Base-by-base conservation (phyloP, 192 early-diverging fungal species). In the Coemansia sp. region DNA sequence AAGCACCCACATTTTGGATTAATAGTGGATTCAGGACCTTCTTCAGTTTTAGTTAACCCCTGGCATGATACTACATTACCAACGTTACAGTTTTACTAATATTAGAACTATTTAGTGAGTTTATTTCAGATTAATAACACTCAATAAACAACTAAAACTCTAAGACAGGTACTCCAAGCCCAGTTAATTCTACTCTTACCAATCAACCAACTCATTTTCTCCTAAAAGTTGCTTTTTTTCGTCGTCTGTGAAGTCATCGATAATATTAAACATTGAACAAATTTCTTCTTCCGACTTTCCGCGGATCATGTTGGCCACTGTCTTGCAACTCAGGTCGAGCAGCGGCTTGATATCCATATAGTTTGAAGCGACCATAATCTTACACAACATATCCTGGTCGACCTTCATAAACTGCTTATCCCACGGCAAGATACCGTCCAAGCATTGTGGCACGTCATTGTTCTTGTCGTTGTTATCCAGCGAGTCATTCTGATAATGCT, bases 241-340 rank as follows among this genome's bases (percentile, higher is more conserved):
- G 73, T 98, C 97, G 6, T 90, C 89, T 7, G 92, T 94, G 83
- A 98, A 97, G 75, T 98, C 95, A 68, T 94, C 92, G 41, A 82
- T 79, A 67, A 98, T 97, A 82, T 99, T 98, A 82, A 99, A 99
- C 72, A 90, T 92, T 66, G 89, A 90, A 59, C 96, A 87, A 65
- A 98, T 97, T 81, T 97, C 89, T 57, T 97, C 91, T 14, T 94
- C 89, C 9, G 87, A 83, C 83, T 98, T 98, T 38, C 93, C 93
- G 75, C 93, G 93, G 78, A 99, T 91, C 93, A 96, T 93, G 72
- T 96, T 97, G 57, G 97, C 97, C 45, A 98, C 93, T 3, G 94
- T 94, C 85, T 97, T 98, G 86, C 97, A 99, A 7, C 94, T 93
- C 55, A 99, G 84, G 80, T 99, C 95, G 49, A 99, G 83, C 50